Conservation (phyloP, 257 asterid genomes). For the Nicotiana undulata region DNA sequence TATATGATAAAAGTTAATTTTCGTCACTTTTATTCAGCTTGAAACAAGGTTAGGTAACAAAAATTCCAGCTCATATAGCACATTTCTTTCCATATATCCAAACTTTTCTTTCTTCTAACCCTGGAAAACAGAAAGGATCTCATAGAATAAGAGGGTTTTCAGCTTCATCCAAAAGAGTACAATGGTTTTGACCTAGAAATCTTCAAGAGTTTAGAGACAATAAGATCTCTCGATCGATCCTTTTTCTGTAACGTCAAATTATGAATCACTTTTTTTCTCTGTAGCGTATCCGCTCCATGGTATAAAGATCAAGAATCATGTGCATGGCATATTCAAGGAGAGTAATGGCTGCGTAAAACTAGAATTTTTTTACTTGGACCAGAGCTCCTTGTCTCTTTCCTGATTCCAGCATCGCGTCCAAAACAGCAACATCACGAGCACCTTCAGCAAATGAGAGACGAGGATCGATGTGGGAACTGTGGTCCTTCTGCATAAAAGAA, state of each 20-base stretch:
- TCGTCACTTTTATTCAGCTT: neutral
- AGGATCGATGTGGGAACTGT: slow-evolving; percentile 42
- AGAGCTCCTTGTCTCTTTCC: slow-evolving; percentile 55
- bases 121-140: neutral
- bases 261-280: neutral
- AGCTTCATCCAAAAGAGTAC: neutral
- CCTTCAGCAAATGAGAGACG: slow-evolving; percentile 74
- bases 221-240: neutral
- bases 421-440: slow-evolving; percentile 74
- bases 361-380: slow-evolving; percentile 55
- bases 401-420: slow-evolving; percentile 92
- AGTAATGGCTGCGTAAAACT: slow-evolving; percentile 6
- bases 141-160: neutral
- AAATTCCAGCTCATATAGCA: neutral
- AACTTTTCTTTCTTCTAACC: neutral
- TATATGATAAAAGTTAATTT: neutral
- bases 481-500: slow-evolving; percentile 41
- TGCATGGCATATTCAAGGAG: neutral
- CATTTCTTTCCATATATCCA: neutral
- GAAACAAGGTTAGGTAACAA: neutral
- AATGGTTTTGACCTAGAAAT: neutral
- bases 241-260: neutral
- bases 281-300: neutral
- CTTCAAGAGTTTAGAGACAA: neutral
- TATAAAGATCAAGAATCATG: neutral